Evolutionary conservation across 768 basidiomycete species (phyloP), one percentile per base, ranked within the genome.

Genomic region (Pulveroboletus sp.): DNA sequence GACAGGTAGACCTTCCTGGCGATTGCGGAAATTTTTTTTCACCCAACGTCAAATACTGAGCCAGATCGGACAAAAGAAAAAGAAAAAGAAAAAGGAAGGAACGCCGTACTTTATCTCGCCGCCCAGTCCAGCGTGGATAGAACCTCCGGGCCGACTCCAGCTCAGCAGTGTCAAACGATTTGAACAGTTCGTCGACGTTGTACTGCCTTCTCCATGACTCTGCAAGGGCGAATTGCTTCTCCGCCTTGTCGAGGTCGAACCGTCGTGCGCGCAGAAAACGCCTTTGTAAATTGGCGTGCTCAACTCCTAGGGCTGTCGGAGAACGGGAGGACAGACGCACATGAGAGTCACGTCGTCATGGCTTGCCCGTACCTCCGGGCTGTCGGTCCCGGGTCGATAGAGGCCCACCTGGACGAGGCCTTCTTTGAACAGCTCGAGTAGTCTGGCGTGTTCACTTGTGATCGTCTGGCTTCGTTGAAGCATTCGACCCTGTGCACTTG

Each of bases 81-180:
- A 33, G 2, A 4, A 13, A 8, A 27, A 4, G 3, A 4, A 13
- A 8, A 21, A 4, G 2, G 6, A 10, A 17, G n/a, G 36, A 37
- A 9, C 8, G 1, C 17, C 71, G 3, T 56, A 83, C 88, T 72
- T 85, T 87, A 63, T 89, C 84, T 55, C 87, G 71, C 39, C 84
- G 73, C 0, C 89, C 89, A 0, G 86, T 90, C 86, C 86, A 91
- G 30, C 84, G 76, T 1, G 89, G 87, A 68, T 91, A 93, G 53
- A 83, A 86, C 44, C 75, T 70, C 57, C 78, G 77, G 0, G 82
- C 64, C 9, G 62, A 59, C 62, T 84, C 79, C 47, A 89, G 74
- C 55, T 90, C 89, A 8, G 74, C 74, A 0, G 69, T 46, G 18
- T 76, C 75, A 55, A 89, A 84, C 2, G 73, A 72, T 6, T 74